Conservation (phyloP, 768 basidiomycete genomes). For the Podaxis mareebaensis region DNA sequence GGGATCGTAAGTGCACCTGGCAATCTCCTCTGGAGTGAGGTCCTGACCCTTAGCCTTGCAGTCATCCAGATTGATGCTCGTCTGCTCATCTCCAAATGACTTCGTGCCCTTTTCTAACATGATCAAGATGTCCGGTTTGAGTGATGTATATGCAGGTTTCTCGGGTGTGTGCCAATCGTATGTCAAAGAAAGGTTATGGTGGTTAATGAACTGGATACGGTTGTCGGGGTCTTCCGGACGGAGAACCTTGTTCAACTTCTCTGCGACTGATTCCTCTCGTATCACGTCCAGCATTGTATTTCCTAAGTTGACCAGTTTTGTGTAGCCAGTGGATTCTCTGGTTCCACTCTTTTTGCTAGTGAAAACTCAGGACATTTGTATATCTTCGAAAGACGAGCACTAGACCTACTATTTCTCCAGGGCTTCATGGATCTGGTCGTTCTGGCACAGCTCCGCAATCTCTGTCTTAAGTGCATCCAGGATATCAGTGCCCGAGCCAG, state of each 20-base stretch:
- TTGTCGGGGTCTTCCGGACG: not conserved
- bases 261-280: not conserved
- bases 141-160: not conserved
- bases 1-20: not conserved
- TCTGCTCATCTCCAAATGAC: not conserved
- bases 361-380: not conserved
- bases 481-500: too few species aligned
- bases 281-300: not conserved
- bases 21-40: not conserved
- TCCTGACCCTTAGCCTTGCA: not conserved
- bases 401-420: not conserved
- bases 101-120: not conserved
- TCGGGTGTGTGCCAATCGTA: not conserved
- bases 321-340: not conserved
- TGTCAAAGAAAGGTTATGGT: not conserved
- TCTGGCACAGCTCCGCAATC: too few species aligned
- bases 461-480: too few species aligned
- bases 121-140: not conserved
- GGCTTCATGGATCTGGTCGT: not conserved
- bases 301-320: not conserved
- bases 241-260: not conserved
- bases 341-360: not conserved
- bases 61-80: not conserved
- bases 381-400: not conserved
- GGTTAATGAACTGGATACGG: not conserved